Percentiles rank a stretch among this genome's conserved stretches.
Conservation (phyloP, 2,329 filamentous ascomycete genomes). For the Colletotrichum euphorbiae region DNA sequence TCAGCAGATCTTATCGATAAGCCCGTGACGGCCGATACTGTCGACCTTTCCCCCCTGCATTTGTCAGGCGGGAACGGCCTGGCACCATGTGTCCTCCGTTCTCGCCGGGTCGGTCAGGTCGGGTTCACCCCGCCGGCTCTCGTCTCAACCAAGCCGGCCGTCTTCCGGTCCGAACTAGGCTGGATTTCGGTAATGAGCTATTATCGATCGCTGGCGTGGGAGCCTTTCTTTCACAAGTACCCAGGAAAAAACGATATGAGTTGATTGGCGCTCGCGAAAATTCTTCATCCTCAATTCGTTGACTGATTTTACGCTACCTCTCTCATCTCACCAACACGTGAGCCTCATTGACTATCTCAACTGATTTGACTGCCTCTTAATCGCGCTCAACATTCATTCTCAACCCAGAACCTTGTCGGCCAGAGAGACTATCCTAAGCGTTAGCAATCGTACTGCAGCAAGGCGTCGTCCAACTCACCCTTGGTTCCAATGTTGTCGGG, state of each 20-base stretch:
- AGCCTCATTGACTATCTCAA: background rate
- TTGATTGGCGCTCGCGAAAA: background rate
- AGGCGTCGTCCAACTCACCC: slow-evolving; percentile 62
- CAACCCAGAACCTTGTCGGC: slow-evolving; percentile 62
- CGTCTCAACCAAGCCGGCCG: background rate
- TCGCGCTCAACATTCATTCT: background rate
- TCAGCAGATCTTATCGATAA: slow-evolving; percentile 28
- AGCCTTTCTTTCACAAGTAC: too few species aligned
- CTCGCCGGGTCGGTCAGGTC: slow-evolving; percentile 18
- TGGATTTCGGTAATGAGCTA: background rate
- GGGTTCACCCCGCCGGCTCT: slow-evolving; percentile 18
- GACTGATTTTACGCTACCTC: background rate
- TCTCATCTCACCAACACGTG: background rate
- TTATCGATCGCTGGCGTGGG: too few species aligned
- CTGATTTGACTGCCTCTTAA: background rate
- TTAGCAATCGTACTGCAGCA: background rate
- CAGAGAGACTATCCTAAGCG: slow-evolving; percentile 56
- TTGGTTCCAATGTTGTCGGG: slow-evolving; percentile 87
- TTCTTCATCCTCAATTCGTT: too few species aligned
- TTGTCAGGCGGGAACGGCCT: slow-evolving; percentile 35
- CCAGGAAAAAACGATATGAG: background rate
- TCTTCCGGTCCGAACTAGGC: too few species aligned
- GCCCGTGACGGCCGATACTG: background rate
- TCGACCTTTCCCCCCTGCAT: background rate
- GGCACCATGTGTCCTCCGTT: slow-evolving; percentile 21